A percentile compares a stretch with the other conserved stretches of the same genome.
phyloP scores from a whole-genome alignment of 2,329 filamentous ascomycete species.

The Nemania diffusa region DNA sequence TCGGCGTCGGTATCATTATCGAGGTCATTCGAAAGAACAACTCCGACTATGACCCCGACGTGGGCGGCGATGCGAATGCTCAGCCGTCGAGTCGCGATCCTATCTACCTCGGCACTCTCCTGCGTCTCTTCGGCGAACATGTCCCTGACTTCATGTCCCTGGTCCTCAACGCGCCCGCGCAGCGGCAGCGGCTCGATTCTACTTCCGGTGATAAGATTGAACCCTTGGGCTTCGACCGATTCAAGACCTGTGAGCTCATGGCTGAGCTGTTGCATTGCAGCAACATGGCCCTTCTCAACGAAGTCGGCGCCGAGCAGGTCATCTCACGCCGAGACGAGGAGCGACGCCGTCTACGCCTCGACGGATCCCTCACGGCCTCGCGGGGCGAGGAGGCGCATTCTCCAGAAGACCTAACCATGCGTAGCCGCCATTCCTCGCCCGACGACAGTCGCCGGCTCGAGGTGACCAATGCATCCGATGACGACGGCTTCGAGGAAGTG shows the following conservation, averaged over 20 bases:
- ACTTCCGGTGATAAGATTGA: slow-evolving; percentile 93
- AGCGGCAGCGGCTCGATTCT: slow-evolving; percentile 79
- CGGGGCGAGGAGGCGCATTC: slow-evolving; percentile 56
- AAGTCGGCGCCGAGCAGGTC: slow-evolving; percentile 87
- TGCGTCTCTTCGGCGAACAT: slow-evolving; percentile 88
- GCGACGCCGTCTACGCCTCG: slow-evolving; percentile 79
- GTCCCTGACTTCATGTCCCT: slow-evolving; percentile 94
- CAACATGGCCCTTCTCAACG: slow-evolving; percentile 97
- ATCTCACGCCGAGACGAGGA: slow-evolving; percentile 83
- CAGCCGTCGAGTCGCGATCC: slow-evolving; percentile 87
- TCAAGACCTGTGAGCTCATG: slow-evolving; percentile 99
- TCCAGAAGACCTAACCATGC: slow-evolving; percentile 72
- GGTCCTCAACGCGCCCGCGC: slow-evolving; percentile 80
- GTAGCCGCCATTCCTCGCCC: slow-evolving; percentile 59
- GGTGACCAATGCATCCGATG: slow-evolving; percentile 83
- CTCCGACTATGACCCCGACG: slow-evolving; percentile 96
- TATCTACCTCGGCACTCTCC: slow-evolving; percentile 91
- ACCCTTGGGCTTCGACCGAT: slow-evolving; percentile 94
- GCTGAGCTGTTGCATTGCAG: slow-evolving; percentile 96
- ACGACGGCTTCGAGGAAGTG: slow-evolving; percentile 95
- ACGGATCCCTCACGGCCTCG: slow-evolving; percentile 74
- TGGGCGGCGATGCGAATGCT: slow-evolving; percentile 81
- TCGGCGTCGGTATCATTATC: slow-evolving; percentile 96
- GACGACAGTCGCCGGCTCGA: slow-evolving; percentile 77
- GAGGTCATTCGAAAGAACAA: slow-evolving; percentile 99